These are phyloP conservation scores for Setaria italica DNA, from an alignment of 202 grass and related monocot species.

Conservation along the genomic window DNA sequence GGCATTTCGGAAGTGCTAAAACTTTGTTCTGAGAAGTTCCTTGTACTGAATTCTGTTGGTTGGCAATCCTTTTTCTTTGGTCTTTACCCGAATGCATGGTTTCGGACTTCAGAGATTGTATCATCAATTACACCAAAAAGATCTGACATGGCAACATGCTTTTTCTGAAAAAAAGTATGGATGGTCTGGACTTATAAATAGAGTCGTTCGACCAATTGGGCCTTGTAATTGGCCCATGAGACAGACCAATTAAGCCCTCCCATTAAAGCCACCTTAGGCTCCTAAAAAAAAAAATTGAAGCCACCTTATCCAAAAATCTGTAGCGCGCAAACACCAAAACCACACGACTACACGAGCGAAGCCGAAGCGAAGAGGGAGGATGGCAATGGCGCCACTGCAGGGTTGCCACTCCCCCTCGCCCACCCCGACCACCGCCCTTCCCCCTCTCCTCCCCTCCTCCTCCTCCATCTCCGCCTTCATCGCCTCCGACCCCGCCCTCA, in stretches of 20 bases:
- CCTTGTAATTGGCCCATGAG: background rate
- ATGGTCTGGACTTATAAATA: too few relatives aligned
- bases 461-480: slow-evolving; percentile 69
- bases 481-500: slow-evolving; percentile 52
- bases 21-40: slow-evolving; percentile 23
- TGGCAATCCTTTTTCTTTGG: background rate
- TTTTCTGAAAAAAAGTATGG: too few relatives aligned
- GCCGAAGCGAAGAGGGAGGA: slow-evolving; percentile 3
- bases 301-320: slow-evolving; percentile 40
- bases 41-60: slow-evolving; percentile 17
- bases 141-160: too few relatives aligned
- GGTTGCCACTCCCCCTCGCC: slow-evolving; percentile 1
- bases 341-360: background rate
- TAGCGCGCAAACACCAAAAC: background rate
- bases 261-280: slow-evolving; percentile 17
- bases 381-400: slow-evolving; percentile 51
- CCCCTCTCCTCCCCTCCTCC: slow-evolving; percentile 57
- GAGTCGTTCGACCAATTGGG: background rate
- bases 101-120: background rate
- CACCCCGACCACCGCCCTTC: background rate
- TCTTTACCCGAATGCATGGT: slow-evolving; percentile 31
- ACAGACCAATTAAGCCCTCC: background rate
- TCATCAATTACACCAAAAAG: too few relatives aligned
- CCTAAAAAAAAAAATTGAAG: background rate
- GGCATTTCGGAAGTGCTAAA: background rate